Evolutionary conservation across 106 monocot genomes (phyloP).

Genomic region (Dactylorhiza incarnata): DNA sequence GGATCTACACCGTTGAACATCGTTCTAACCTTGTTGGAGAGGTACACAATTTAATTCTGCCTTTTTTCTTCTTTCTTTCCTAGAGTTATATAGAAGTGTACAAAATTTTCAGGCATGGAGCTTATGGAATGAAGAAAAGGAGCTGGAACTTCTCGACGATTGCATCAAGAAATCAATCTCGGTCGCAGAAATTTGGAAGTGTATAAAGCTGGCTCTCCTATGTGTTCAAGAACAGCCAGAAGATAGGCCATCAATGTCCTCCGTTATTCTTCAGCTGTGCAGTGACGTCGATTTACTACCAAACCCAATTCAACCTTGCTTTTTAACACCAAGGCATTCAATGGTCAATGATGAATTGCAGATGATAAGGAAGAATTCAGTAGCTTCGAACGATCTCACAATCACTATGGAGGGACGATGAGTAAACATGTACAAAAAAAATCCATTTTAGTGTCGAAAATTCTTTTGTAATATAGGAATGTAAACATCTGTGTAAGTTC

Average conservation of each 20-base stretch:
- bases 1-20: neutral
- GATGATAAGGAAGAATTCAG: neutral
- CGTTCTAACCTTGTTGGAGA: slow-evolving; percentile 11
- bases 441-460: neutral
- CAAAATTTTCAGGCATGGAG: slow-evolving; percentile 14
- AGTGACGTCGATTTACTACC: slow-evolving; percentile 3
- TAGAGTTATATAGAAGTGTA: neutral
- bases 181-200: neutral
- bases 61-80: neutral
- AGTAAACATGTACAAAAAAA: neutral
- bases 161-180: neutral
- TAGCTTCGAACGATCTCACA: neutral
- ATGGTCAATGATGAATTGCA: neutral
- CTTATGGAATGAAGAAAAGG: slow-evolving; percentile 16
- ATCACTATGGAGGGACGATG: neutral
- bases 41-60: slow-evolving; percentile 1
- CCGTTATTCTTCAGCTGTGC: slow-evolving; percentile 3
- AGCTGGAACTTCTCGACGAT: slow-evolving; percentile 10
- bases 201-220: slow-evolving; percentile 8
- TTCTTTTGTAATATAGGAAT: neutral
- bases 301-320: slow-evolving; percentile 11
- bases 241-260: slow-evolving; percentile 13
- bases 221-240: slow-evolving; percentile 15
- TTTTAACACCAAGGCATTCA: neutral
- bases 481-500: neutral